Conservation (phyloP, 495 filamentous ascomycete species). For the Penicillium atrosanguineum region DNA sequence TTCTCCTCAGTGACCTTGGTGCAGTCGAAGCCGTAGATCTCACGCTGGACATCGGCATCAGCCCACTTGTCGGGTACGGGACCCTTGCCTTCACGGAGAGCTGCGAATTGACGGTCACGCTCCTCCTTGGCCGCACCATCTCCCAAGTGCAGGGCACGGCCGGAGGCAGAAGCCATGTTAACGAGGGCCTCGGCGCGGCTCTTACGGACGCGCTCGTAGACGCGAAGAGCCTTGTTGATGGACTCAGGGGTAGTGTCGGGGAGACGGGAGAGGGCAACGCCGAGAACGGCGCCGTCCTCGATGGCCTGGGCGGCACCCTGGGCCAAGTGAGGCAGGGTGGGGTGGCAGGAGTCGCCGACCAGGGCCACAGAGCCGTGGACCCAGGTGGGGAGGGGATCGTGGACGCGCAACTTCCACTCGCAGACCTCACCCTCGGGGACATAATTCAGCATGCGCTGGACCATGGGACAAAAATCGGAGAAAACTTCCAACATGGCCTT, state of each 20-base stretch:
- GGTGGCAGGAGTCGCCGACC: slow-evolving; percentile 77
- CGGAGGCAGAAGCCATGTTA: slow-evolving; percentile 64
- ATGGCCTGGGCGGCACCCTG: slow-evolving; percentile 87
- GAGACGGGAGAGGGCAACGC: slow-evolving; percentile 58
- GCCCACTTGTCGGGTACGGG: slow-evolving; percentile 77
- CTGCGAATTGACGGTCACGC: slow-evolving; percentile 68
- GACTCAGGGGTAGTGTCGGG: slow-evolving; percentile 51
- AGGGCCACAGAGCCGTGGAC: slow-evolving; percentile 64
- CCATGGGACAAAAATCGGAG: slow-evolving; percentile 66
- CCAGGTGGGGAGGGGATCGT: slow-evolving; percentile 70
- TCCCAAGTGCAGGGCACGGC: slow-evolving; percentile 68
- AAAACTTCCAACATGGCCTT: slow-evolving; percentile 64
- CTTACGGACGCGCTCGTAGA: slow-evolving; percentile 73
- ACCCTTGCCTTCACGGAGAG: slow-evolving; percentile 56
- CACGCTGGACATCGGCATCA: slow-evolving; percentile 71
- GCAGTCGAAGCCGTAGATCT: slow-evolving; percentile 73
- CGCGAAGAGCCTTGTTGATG: slow-evolving; percentile 62
- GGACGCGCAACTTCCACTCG: slow-evolving; percentile 75
- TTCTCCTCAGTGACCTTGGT: slow-evolving; percentile 56
- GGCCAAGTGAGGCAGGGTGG: slow-evolving; percentile 71
- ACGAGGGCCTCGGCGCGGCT: slow-evolving; percentile 67
- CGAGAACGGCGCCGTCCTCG: slow-evolving; percentile 73
- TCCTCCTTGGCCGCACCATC: slow-evolving; percentile 74
- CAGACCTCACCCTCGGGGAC: slow-evolving; percentile 79
- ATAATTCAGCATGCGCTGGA: slow-evolving; percentile 70